Evolutionary conservation across 2,329 filamentous ascomycete genomes (phyloP), one percentile per base, ranked within the genome.

Genomic region (Alternaria arborescens): DNA sequence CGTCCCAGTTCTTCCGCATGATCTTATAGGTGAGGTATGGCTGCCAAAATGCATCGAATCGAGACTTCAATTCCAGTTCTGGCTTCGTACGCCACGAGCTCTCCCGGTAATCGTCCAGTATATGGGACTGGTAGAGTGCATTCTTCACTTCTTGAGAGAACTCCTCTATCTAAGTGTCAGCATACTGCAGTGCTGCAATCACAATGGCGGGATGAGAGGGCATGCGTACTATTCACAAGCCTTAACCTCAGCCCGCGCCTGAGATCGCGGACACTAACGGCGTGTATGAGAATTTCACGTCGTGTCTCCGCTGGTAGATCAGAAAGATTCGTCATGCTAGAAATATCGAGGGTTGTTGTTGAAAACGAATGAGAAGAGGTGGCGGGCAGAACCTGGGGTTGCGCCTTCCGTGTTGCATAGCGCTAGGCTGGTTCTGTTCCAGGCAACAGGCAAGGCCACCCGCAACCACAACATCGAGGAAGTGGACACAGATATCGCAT

Each of bases 31-130:
- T 60, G 6, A 60, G 40, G 14, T 52, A 60, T 11, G 36, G 18
- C 16, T 57, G 58, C 58, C 52, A 57, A 55, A 60, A 60, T 11
- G 54, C 20, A 16, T 44, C 40, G 14, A 47, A 43, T 12, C 57
- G 47, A 12, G 38, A 40, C 26, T 38, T 7, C 34, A 24, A 47
- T 11, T 47, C n/a, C 34, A 24, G 30, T 11, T 46, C n/a, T 16
- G 44, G n/a, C n/a, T 16, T 38, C 0, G 16, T n/a, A 38, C 0
- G 2, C 32, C 2, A 11, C 41, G 11, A 36, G 12, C 0, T 16
- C 14, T 36, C 0, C 32, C 48, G 34, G 30, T 26, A 36, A 20
- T 38, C 46, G 6, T 47, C 41, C 24, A 40, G 41, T 16, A 42
- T 30, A 10, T 26, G 14, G 5, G 55, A 53, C 20, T 46, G 38